A percentile compares a stretch with the other conserved stretches of the same genome.
These are phyloP conservation scores for Pelargonium exstipulatum DNA, from an alignment of 441 rosid genomes.

Conservation along the genomic window DNA sequence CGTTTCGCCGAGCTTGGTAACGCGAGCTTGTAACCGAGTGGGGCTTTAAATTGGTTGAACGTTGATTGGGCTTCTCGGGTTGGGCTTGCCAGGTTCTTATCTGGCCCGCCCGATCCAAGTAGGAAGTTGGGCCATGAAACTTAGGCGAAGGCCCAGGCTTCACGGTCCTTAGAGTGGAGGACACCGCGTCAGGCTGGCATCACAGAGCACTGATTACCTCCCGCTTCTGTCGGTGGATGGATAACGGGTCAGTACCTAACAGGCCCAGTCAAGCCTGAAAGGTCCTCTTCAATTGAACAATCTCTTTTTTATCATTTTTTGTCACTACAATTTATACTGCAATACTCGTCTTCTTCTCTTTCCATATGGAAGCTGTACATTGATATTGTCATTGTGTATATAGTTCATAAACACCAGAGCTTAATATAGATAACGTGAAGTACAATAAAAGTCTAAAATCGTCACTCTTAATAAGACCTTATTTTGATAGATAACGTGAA, in stretches of 20 bases:
- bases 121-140: conserved; percentile 19
- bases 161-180: background rate
- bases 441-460: too few relatives aligned
- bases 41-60: conserved; percentile 23
- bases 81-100: conserved; percentile 6
- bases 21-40: conserved; percentile 26
- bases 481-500: too few relatives aligned
- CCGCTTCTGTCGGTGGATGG: conserved; percentile 26
- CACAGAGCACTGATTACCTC: conserved; percentile 44
- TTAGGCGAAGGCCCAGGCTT: conserved; percentile 14
- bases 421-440: too few relatives aligned
- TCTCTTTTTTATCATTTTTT: background rate
- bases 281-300: background rate
- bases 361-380: too few relatives aligned
- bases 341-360: too few relatives aligned
- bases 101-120: conserved; percentile 31
- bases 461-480: too few relatives aligned
- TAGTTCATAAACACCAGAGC: too few relatives aligned
- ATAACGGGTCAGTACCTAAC: background rate
- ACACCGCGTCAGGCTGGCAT: conserved; percentile 41
- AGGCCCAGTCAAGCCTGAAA: background rate
- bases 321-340: too few relatives aligned
- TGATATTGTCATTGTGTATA: too few relatives aligned
- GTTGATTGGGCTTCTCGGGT: background rate
- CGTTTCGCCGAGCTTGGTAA: background rate